phyloP scores from a whole-genome alignment of 2,329 filamentous ascomycete genomes.

The Sporothrix sp. region DNA sequence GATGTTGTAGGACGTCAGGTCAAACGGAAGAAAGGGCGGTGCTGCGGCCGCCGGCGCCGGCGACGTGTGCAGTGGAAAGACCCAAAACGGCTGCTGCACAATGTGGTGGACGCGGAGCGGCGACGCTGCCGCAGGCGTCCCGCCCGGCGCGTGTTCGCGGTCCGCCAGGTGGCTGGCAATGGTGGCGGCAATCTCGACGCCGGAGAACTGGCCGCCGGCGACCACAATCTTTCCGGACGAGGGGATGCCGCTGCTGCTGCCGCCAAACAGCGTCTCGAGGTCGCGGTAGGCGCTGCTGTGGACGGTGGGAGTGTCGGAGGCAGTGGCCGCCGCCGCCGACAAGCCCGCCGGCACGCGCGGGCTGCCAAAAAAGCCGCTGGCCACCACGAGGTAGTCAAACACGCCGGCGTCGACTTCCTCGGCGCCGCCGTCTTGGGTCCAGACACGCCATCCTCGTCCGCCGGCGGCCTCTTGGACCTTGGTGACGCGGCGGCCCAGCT shows the following conservation, averaged over 20 bases:
- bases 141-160: slow-evolving; percentile 40
- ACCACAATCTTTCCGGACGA: slow-evolving; percentile 55
- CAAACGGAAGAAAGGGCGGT: slow-evolving; percentile 60
- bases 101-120: slow-evolving; percentile 57
- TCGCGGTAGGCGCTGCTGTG: slow-evolving; percentile 61
- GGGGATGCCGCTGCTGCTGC: not conserved
- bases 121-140: slow-evolving; percentile 28
- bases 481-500: slow-evolving; percentile 40
- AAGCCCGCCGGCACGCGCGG: slow-evolving; percentile 42
- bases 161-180: slow-evolving; percentile 64
- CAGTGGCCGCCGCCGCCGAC: slow-evolving; percentile 22
- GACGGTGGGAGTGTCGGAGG: slow-evolving; percentile 41
- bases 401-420: slow-evolving; percentile 29
- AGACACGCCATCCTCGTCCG: slow-evolving; percentile 31
- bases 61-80: slow-evolving; percentile 51
- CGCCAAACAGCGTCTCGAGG: slow-evolving; percentile 37
- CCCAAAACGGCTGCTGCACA: slow-evolving; percentile 60
- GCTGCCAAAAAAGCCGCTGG: slow-evolving; percentile 66
- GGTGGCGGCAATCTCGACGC: slow-evolving; percentile 64
- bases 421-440: slow-evolving; percentile 23
- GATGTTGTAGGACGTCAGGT: slow-evolving; percentile 63
- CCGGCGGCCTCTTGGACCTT: slow-evolving; percentile 27
- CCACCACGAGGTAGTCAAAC: slow-evolving; percentile 64
- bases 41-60: slow-evolving; percentile 36
- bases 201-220: slow-evolving; percentile 75